These are phyloP conservation scores for Kuraishia hungarica DNA, from an alignment of 805 yeast species.

Conservation along the genomic window DNA sequence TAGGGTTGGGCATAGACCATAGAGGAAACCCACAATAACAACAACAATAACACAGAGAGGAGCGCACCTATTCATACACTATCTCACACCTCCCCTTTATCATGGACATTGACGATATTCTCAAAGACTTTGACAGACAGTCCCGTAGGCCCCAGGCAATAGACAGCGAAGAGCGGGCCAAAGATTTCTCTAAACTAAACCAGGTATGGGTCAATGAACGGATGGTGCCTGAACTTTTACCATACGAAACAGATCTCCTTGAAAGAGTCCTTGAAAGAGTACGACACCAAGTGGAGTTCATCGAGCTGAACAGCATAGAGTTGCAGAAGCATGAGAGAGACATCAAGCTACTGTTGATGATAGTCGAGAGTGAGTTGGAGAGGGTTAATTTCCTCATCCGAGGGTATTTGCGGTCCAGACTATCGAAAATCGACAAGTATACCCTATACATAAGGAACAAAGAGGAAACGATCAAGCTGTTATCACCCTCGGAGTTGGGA, in stretches of 20 bases:
- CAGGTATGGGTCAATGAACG: slow-evolving; percentile 79
- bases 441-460: slow-evolving; percentile 48
- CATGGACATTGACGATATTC: slow-evolving; percentile 63
- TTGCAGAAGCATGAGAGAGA: slow-evolving; percentile 55
- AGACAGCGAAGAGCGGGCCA: slow-evolving; percentile 16
- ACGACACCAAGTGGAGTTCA: slow-evolving; percentile 62
- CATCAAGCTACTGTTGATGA: slow-evolving; percentile 69
- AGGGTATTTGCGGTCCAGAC: slow-evolving; percentile 69
- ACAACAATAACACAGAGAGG: too few relatives aligned
- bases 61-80: background rate
- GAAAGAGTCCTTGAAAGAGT: slow-evolving; percentile 49
- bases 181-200: slow-evolving; percentile 37
- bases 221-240: slow-evolving; percentile 78
- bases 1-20: too few relatives aligned
- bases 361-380: slow-evolving; percentile 89
- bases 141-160: slow-evolving; percentile 16
- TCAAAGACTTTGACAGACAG: slow-evolving; percentile 50
- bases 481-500: slow-evolving; percentile 52
- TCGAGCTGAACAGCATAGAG: slow-evolving; percentile 74
- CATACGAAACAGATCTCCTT: slow-evolving; percentile 57
- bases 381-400: slow-evolving; percentile 77
- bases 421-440: slow-evolving; percentile 65
- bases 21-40: too few relatives aligned
- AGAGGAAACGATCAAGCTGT: slow-evolving; percentile 25
- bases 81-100: background rate